phyloP scores from a whole-genome alignment of 208 protist genomes.

The Crithidia acanthocephali region DNA sequence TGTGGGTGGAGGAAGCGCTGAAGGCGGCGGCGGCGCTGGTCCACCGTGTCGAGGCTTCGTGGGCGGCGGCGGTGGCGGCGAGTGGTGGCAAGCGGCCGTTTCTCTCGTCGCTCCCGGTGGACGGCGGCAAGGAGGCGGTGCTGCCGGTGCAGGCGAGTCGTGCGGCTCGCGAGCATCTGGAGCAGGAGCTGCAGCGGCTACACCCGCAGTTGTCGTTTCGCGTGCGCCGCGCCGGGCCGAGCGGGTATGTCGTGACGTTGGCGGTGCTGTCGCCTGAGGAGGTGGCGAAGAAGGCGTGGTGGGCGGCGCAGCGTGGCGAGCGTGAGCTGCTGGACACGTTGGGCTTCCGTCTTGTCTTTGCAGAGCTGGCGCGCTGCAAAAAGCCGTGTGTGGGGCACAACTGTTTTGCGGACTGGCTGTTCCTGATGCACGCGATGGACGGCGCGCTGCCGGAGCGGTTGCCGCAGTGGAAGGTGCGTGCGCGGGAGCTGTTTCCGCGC shows the following conservation, averaged over 20 bases:
- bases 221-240: slow-evolving; percentile 44
- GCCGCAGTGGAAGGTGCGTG: slow-evolving; percentile 46
- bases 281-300: slow-evolving; percentile 21
- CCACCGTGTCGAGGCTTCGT: slow-evolving; percentile 31
- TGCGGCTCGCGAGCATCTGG: slow-evolving; percentile 48
- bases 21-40: slow-evolving; percentile 36
- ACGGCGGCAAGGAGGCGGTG: slow-evolving; percentile 46
- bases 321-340: slow-evolving; percentile 56
- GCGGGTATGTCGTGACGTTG: slow-evolving; percentile 39
- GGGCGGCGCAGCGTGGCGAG: slow-evolving; percentile 22
- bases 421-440: slow-evolving; percentile 29
- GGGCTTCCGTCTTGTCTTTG: slow-evolving; percentile 73
- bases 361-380: slow-evolving; percentile 53
- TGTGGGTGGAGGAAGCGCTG: slow-evolving; percentile 45
- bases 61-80: slow-evolving; percentile 8
- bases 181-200: slow-evolving; percentile 23
- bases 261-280: slow-evolving; percentile 45
- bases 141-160: slow-evolving; percentile 45
- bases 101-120: slow-evolving; percentile 25
- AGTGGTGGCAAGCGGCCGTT: slow-evolving; percentile 8
- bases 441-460: slow-evolving; percentile 31
- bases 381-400: slow-evolving; percentile 86
- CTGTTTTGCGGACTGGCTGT: slow-evolving; percentile 81
- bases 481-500: slow-evolving; percentile 56
- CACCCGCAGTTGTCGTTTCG: slow-evolving; percentile 42